Conservation (phyloP, 2,329 filamentous ascomycete genomes). For the Aquanectria penicillioides region DNA sequence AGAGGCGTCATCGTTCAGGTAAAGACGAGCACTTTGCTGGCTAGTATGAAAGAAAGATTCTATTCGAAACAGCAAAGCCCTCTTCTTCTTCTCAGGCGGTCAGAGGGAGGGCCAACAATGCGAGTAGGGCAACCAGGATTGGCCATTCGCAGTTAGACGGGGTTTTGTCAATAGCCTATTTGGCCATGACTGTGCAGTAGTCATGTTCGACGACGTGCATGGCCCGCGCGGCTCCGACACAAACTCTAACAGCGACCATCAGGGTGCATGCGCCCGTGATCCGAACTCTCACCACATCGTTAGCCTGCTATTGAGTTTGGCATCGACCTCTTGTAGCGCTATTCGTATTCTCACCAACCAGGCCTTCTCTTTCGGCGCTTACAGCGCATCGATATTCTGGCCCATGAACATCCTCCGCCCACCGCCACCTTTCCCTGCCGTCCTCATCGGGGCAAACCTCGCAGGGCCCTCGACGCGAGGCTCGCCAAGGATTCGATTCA, state of each 20-base stretch:
- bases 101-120: background rate
- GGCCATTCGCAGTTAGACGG: background rate
- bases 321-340: background rate
- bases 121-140: background rate
- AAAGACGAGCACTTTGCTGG: background rate
- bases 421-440: background rate
- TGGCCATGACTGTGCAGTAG: background rate
- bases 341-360: background rate
- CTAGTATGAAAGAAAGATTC: background rate
- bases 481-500: background rate
- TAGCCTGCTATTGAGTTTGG: background rate
- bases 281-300: background rate
- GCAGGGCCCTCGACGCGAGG: too few relatives aligned
- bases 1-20: constrained; percentile 14
- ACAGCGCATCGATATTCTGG: background rate
- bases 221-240: background rate
- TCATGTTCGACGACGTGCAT: background rate
- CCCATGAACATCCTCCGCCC: constrained; percentile 3
- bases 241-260: background rate
- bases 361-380: background rate
- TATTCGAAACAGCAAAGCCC: too few relatives aligned
- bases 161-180: constrained; percentile 2
- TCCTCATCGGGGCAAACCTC: background rate
- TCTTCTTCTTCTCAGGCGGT: too few relatives aligned
- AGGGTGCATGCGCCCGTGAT: background rate